Conservation (phyloP, 768 basidiomycete genomes). For the Boletus sp. region DNA sequence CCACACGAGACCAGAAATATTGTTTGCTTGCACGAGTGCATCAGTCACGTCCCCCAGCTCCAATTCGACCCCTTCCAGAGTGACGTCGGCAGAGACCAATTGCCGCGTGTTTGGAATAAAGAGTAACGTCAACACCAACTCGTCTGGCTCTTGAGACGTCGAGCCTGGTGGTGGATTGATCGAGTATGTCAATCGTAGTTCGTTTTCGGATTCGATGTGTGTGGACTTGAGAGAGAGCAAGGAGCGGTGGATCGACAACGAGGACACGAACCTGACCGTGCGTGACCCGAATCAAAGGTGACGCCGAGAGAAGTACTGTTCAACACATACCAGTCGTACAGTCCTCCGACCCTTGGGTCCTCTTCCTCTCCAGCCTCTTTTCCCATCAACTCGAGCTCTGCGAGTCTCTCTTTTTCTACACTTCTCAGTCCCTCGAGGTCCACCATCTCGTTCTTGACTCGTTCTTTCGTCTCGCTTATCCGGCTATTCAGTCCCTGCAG, state of each 20-base stretch:
- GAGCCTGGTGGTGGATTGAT: constrained; percentile 35
- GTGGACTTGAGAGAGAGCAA: constrained; percentile 60
- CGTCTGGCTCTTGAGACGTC: constrained; percentile 26
- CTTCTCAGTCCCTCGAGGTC: constrained; percentile 59
- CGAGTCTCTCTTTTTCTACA: constrained; percentile 65
- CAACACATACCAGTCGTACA: constrained; percentile 67
- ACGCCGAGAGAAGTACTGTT: neutral
- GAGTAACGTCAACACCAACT: constrained; percentile 54
- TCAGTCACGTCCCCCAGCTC: constrained; percentile 61
- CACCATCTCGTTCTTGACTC: constrained; percentile 53
- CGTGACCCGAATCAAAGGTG: neutral
- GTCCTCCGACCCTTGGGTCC: constrained; percentile 58
- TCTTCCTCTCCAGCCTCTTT: constrained; percentile 54
- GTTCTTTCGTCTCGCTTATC: constrained; percentile 55
- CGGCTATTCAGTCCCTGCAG: constrained; percentile 51
- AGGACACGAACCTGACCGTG: constrained; percentile 64
- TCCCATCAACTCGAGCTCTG: constrained; percentile 52
- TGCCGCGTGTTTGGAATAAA: constrained; percentile 70
- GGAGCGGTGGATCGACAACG: constrained; percentile 61
- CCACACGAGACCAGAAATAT: constrained; percentile 63
- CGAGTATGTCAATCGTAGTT: constrained; percentile 67
- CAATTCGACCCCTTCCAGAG: constrained; percentile 49
- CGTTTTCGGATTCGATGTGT: constrained; percentile 67
- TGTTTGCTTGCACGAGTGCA: constrained; percentile 59
- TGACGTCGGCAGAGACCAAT: constrained; percentile 60